A percentile compares a stretch with the other conserved stretches of the same genome.
phyloP scores from a whole-genome alignment of 768 basidiomycete genomes.

The Trametes sanguinea region DNA sequence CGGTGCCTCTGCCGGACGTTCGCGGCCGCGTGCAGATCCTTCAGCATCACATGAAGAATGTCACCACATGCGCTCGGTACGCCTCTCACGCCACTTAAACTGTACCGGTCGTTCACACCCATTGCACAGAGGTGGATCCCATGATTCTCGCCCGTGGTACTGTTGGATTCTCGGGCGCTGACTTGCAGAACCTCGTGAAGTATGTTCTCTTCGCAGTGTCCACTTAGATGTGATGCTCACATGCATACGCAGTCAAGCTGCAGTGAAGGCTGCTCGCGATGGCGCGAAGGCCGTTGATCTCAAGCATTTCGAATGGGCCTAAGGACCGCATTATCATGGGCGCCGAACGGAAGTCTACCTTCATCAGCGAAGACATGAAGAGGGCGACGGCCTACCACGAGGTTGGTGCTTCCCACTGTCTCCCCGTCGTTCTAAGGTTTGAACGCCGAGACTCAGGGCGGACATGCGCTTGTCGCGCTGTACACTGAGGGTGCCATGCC shows the following conservation, averaged over 20 bases:
- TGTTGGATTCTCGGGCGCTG: slow-evolving; percentile 95
- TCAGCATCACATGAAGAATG: slow-evolving; percentile 84
- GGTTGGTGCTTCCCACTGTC: slow-evolving; percentile 43
- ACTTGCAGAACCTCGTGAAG: slow-evolving; percentile 97
- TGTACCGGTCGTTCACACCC: slow-evolving; percentile 13
- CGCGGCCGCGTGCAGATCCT: slow-evolving; percentile 93
- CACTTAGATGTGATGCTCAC: not conserved
- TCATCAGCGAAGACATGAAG: slow-evolving; percentile 85
- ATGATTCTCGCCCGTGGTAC: slow-evolving; percentile 91
- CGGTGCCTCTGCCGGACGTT: slow-evolving; percentile 93
- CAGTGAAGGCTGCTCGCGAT: slow-evolving; percentile 92
- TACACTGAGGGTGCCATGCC: slow-evolving; percentile 97
- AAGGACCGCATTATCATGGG: slow-evolving; percentile 99
- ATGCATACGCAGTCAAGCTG: slow-evolving; percentile 63
- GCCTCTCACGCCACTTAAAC: not conserved
- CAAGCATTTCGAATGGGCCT: slow-evolving; percentile 97
- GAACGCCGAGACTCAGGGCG: slow-evolving; percentile 53
- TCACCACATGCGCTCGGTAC: slow-evolving; percentile 62
- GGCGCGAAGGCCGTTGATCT: slow-evolving; percentile 68
- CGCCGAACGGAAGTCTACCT: slow-evolving; percentile 88
- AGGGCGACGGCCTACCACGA: slow-evolving; percentile 96
- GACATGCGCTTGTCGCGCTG: slow-evolving; percentile 91
- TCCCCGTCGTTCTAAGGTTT: not conserved
- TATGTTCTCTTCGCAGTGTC: slow-evolving; percentile 40
- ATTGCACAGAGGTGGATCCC: slow-evolving; percentile 70